phyloP scores from a whole-genome alignment of 495 filamentous ascomycete species.

The Xylaria palmicola region DNA sequence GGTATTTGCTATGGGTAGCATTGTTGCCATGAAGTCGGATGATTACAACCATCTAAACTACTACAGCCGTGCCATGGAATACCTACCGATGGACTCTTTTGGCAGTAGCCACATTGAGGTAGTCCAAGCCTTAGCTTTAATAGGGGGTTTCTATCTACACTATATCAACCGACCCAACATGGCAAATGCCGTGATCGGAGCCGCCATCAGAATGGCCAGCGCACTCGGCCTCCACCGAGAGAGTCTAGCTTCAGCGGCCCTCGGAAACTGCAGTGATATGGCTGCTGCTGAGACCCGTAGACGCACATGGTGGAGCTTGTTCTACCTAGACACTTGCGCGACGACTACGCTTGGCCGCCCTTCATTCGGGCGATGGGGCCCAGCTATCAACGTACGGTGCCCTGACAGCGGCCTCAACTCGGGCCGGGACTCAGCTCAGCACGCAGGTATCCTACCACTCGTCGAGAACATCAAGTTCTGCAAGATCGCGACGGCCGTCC shows the following conservation, averaged over 20 bases:
- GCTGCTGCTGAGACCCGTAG: conserved; percentile 62
- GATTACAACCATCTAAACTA: conserved; percentile 71
- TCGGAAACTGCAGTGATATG: conserved; percentile 46
- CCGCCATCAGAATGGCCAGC: conserved; percentile 67
- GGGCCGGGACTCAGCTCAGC: conserved; percentile 51
- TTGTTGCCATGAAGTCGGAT: conserved; percentile 66
- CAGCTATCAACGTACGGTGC: conserved; percentile 67
- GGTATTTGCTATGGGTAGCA: conserved; percentile 76
- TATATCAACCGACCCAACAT: conserved; percentile 78
- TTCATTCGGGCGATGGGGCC: conserved; percentile 71
- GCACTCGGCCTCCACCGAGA: conserved; percentile 76
- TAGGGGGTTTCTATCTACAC: conserved; percentile 77
- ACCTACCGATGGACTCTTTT: conserved; percentile 65
- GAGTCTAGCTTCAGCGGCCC: conserved; percentile 49
- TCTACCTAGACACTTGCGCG: conserved; percentile 79
- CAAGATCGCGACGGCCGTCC: conserved; percentile 74
- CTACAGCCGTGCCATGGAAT: conserved; percentile 67
- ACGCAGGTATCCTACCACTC: conserved; percentile 65
- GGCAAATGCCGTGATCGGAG: conserved; percentile 65
- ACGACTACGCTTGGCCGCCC: conserved; percentile 74
- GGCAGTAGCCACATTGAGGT: conserved; percentile 69
- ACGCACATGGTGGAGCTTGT: conserved; percentile 77
- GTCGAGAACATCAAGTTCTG: conserved; percentile 79
- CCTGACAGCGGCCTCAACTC: conserved; percentile 56
- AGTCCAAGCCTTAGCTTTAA: conserved; percentile 67